Evolutionary conservation across 495 filamentous ascomycete genomes (phyloP), one percentile per base, ranked within the genome.

Genomic region (Copromyces sp.): DNA sequence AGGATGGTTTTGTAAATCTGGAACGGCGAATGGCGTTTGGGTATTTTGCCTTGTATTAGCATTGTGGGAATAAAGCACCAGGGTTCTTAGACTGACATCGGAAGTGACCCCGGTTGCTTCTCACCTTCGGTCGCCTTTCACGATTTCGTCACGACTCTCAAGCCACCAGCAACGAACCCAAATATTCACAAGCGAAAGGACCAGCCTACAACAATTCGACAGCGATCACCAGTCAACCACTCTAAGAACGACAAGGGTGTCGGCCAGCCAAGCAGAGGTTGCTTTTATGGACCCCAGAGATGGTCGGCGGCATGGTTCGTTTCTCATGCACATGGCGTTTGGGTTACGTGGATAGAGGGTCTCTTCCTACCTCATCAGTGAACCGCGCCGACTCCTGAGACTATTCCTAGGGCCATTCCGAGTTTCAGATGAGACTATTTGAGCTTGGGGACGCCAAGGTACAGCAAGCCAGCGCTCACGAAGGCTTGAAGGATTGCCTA

Each of bases 11-110:
- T 71, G 74, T 77, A 70, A 76, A 72, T 80, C 73, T 73, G 77
- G 80, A 71, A 71, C 61, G 80, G 80, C 80, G 80, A 77, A 81
- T 76, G 80, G 80, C 80, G 80, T 79, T 79, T 47, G 70, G 75
- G 78, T 73, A 69, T 70, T 74, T 74, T 75, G 39, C 61, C 53
- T 77, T 75, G 38, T 74, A 37, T 74, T 71, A 76, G 76, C 76
- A 81, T 80, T 65, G 73, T 78, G 73, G 76, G 73, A 75, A 69
- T 74, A 77, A 72, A 79, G 72, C 40, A 72, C 70, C 72, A 37
- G 70, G 70, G 39, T 72, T 70, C 71, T 72, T 73, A 72, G 72
- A 74, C 70, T 59, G 68, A 72, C 69, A 76, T 77, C 65, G 70
- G 69, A 29, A 17, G 61, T 39, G 39, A 29, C 69, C 68, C 53